phyloP scores from a whole-genome alignment of 768 basidiomycete genomes.

The Tricholomella constricta region DNA sequence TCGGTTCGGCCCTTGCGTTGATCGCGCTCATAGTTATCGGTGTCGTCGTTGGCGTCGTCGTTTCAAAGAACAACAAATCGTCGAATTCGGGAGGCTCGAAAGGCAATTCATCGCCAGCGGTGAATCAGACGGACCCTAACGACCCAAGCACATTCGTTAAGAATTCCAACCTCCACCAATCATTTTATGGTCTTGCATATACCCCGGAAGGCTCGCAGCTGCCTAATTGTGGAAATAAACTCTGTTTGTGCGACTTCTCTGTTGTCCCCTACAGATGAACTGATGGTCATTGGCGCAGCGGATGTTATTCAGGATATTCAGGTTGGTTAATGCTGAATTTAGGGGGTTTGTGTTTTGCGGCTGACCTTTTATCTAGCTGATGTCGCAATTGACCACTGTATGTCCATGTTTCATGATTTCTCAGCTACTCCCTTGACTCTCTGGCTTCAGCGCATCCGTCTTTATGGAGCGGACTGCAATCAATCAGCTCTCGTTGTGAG shows the following conservation, averaged over 20 bases:
- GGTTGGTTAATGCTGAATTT: slow-evolving; percentile 35
- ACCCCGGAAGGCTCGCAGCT: slow-evolving; percentile 75
- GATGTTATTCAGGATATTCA: slow-evolving; percentile 73
- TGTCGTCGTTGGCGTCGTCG: slow-evolving; percentile 57
- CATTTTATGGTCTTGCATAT: slow-evolving; percentile 88
- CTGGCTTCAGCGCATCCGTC: slow-evolving; percentile 57
- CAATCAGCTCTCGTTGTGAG: slow-evolving; percentile 73
- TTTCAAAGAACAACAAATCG: slow-evolving; percentile 41
- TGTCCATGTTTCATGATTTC: slow-evolving; percentile 16
- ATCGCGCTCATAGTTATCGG: slow-evolving; percentile 46
- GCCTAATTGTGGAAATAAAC: slow-evolving; percentile 64
- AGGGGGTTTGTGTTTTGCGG: background rate
- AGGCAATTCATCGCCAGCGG: slow-evolving; percentile 3
- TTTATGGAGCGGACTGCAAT: slow-evolving; percentile 90
- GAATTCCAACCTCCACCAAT: slow-evolving; percentile 65
- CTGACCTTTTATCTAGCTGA: slow-evolving; percentile 44
- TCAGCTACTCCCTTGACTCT: slow-evolving; percentile 10
- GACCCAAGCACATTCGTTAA: slow-evolving; percentile 82
- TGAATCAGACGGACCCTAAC: slow-evolving; percentile 40
- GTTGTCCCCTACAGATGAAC: background rate
- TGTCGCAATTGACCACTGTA: slow-evolving; percentile 83
- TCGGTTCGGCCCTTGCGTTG: slow-evolving; percentile 41
- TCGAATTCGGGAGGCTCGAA: slow-evolving; percentile 16
- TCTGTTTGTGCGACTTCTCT: slow-evolving; percentile 32
- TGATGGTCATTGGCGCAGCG: slow-evolving; percentile 25